Percentiles rank a stretch among this genome's conserved stretches.
Conservation (phyloP, 805 yeast species). For the Saccharomycopsis fodiens region DNA sequence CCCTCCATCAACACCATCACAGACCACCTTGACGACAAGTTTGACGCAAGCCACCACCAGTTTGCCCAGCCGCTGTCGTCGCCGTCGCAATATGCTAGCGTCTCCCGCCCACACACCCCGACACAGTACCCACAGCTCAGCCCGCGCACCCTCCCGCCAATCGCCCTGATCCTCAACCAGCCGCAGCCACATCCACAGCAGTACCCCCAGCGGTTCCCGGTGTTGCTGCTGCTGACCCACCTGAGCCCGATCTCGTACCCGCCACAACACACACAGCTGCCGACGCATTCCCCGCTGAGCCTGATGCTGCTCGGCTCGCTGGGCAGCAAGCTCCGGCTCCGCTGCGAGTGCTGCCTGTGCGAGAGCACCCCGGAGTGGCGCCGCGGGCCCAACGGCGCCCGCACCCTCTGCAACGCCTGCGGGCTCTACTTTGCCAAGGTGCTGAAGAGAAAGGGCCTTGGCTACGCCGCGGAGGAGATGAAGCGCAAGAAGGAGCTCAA, state of each 20-base stretch:
- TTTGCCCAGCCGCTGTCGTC: background rate
- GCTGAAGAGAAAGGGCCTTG: slow-evolving; percentile 49
- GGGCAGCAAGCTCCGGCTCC: slow-evolving; percentile 9
- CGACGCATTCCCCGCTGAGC: background rate
- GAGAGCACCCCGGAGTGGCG: slow-evolving; percentile 78
- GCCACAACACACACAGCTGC: background rate
- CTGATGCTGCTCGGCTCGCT: background rate
- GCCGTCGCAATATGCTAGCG: background rate
- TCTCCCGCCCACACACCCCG: slow-evolving; percentile 1
- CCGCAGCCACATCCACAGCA: background rate
- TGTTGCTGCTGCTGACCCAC: background rate
- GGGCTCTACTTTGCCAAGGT: slow-evolving; percentile 69
- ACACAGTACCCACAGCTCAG: background rate
- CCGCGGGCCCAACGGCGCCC: slow-evolving; percentile 68
- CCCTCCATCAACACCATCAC: slow-evolving; percentile 17
- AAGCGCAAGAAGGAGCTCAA: slow-evolving; percentile 18
- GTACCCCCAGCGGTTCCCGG: background rate
- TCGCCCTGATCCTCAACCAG: slow-evolving; percentile 5
- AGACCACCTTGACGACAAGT: slow-evolving; percentile 9
- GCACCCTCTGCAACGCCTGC: slow-evolving; percentile 78
- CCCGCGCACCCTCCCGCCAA: slow-evolving; percentile 14
- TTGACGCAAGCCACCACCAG: background rate
- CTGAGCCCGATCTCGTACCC: slow-evolving; percentile 3
- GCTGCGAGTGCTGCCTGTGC: slow-evolving; percentile 43
- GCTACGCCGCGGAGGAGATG: slow-evolving; percentile 40